Percentiles rank a stretch among this genome's conserved stretches.
phyloP scores from a whole-genome alignment of 495 filamentous ascomycete genomes.

The Penicillium cinerascens region DNA sequence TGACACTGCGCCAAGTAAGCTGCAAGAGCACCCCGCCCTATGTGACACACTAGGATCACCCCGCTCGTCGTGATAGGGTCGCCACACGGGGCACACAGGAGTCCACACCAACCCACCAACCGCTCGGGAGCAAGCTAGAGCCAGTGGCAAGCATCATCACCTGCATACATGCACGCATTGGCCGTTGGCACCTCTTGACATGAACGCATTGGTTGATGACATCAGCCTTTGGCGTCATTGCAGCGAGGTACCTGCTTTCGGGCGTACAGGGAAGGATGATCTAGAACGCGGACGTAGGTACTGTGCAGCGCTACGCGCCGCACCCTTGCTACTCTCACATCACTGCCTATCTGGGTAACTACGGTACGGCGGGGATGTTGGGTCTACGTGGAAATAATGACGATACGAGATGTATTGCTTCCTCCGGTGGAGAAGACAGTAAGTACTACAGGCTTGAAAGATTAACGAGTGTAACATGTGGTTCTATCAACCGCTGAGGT shows the following conservation, averaged over 20 bases:
- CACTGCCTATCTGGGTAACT: conserved; percentile 2
- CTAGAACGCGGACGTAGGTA: background rate
- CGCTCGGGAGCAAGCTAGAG: background rate
- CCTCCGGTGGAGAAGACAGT: too few species aligned
- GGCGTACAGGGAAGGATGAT: background rate
- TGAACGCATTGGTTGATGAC: conserved; percentile 9
- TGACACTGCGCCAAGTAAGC: background rate
- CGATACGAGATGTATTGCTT: background rate
- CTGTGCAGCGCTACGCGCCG: conserved; percentile 3
- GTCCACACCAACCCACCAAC: background rate
- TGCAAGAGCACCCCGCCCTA: background rate
- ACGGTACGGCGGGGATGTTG: background rate
- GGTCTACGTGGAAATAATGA: conserved; percentile 15
- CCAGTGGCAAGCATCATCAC: conserved; percentile 12
- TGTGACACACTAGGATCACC: background rate
- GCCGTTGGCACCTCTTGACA: background rate
- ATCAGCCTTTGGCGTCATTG: conserved; percentile 10
- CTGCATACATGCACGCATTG: conserved; percentile 10
- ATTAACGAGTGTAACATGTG: conserved; percentile 1
- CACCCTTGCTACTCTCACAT: conserved; percentile 2
- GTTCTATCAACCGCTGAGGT: conserved; percentile 6
- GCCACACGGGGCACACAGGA: background rate
- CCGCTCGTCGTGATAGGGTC: background rate
- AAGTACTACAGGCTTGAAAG: background rate
- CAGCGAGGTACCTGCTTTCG: background rate